Evolutionary conservation across 805 yeast genomes (phyloP).

Genomic region (Wickerhamiella allomyrinae): DNA sequence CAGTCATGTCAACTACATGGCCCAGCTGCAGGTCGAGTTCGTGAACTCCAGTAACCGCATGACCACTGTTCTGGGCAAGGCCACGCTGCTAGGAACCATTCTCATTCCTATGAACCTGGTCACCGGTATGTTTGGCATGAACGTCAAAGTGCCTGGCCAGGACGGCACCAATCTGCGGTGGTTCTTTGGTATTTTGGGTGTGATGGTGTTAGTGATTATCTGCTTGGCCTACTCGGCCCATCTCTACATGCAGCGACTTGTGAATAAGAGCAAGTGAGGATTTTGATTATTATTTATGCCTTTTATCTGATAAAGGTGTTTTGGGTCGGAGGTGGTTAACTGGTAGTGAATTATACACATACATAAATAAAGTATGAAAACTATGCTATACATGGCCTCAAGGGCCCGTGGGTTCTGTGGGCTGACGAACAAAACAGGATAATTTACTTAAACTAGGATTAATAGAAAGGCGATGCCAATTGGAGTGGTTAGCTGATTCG

Average conservation of each 20-base stretch:
- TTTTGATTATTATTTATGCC: too few relatives aligned
- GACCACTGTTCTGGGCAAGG: conserved; percentile 76
- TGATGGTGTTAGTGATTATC: conserved; percentile 31
- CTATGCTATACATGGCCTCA: too few relatives aligned
- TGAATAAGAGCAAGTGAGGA: not conserved
- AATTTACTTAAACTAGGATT: too few relatives aligned
- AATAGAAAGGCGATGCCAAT: too few relatives aligned
- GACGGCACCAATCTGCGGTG: conserved; percentile 34
- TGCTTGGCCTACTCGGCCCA: conserved; percentile 29
- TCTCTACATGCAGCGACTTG: conserved; percentile 8
- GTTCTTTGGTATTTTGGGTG: conserved; percentile 56
- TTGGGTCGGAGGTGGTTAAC: too few relatives aligned
- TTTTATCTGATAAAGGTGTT: too few relatives aligned
- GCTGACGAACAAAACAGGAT: too few relatives aligned
- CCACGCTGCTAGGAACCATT: conserved; percentile 79
- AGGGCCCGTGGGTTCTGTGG: too few relatives aligned
- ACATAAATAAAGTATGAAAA: too few relatives aligned
- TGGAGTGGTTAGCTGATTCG: too few relatives aligned
- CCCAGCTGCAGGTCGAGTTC: conserved; percentile 86
- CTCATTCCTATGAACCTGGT: conserved; percentile 79
- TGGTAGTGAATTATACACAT: too few relatives aligned
- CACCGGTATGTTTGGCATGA: conserved; percentile 94
- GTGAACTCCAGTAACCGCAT: conserved; percentile 74
- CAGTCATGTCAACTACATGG: conserved; percentile 82
- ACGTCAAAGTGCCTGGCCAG: conserved; percentile 73